These are phyloP conservation scores for Setomelanomma holmii DNA, from an alignment of 2,329 filamentous ascomycete species.

Conservation along the genomic window DNA sequence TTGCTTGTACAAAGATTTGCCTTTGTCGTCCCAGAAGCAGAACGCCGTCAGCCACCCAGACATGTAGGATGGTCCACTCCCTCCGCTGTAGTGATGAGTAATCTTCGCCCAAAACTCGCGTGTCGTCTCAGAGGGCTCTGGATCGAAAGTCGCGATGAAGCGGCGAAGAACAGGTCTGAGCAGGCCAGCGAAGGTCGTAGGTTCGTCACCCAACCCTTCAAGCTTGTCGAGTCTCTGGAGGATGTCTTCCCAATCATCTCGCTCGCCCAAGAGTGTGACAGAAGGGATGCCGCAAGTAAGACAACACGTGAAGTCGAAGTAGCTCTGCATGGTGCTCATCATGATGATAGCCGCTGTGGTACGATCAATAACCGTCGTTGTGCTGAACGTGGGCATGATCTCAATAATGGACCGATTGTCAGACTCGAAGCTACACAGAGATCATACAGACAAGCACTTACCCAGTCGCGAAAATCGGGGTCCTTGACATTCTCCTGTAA, in stretches of 20 bases:
- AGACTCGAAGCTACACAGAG: too few species aligned
- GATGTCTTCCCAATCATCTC: slow-evolving; percentile 24
- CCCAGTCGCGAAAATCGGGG: too few species aligned
- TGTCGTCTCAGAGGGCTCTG: too few species aligned
- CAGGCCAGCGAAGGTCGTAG: slow-evolving; percentile 10
- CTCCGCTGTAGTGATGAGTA: background rate
- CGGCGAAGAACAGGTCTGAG: slow-evolving; percentile 17
- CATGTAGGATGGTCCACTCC: slow-evolving; percentile 9
- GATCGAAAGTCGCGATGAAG: slow-evolving; percentile 20
- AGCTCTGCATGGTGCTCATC: slow-evolving; percentile 25
- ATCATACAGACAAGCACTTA: too few species aligned
- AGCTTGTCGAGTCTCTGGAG: slow-evolving; percentile 19
- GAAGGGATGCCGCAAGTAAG: slow-evolving; percentile 23
- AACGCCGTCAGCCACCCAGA: slow-evolving; percentile 30
- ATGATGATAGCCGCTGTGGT: slow-evolving; percentile 20
- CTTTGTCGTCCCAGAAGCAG: slow-evolving; percentile 23
- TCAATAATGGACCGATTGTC: too few species aligned
- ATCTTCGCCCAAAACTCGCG: slow-evolving; percentile 22
- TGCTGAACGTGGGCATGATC: slow-evolving; percentile 29
- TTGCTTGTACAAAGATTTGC: slow-evolving; percentile 5
- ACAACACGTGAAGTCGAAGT: slow-evolving; percentile 13
- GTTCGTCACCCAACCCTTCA: slow-evolving; percentile 10
- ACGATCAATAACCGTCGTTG: slow-evolving; percentile 20
- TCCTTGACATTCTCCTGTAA: too few species aligned
- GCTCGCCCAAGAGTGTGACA: slow-evolving; percentile 25